Percentiles rank a stretch among this genome's conserved stretches.
These are phyloP conservation scores for Rhodosporidiobolus sp. DNA, from an alignment of 768 basidiomycete genomes.

Conservation along the genomic window DNA sequence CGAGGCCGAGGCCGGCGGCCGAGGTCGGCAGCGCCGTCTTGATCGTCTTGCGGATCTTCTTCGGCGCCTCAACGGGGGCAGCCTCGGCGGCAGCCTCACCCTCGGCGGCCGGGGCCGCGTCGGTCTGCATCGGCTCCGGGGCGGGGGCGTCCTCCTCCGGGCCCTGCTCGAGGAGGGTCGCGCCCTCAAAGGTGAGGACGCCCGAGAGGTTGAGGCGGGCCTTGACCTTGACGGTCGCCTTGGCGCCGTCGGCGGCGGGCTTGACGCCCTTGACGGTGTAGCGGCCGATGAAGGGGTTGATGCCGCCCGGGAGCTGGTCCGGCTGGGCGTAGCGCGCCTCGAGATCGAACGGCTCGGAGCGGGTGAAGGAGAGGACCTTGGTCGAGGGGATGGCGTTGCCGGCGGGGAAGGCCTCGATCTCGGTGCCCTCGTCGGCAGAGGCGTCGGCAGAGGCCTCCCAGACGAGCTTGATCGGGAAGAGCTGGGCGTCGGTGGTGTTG, in stretches of 20 bases:
- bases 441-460: constrained; percentile 75
- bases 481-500: constrained; percentile 75
- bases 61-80: constrained; percentile 50
- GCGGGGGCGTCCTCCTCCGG: constrained; percentile 65
- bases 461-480: constrained; percentile 83
- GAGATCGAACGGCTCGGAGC: constrained; percentile 80
- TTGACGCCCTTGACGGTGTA: constrained; percentile 76
- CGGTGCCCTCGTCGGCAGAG: constrained; percentile 78
- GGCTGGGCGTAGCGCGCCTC: constrained; percentile 80
- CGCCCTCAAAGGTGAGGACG: constrained; percentile 76
- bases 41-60: constrained; percentile 79
- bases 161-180: constrained; percentile 67
- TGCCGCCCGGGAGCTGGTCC: constrained; percentile 64
- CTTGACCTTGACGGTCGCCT: constrained; percentile 83
- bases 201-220: constrained; percentile 82
- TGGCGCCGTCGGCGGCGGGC: constrained; percentile 65
- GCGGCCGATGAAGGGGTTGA: constrained; percentile 80
- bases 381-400: constrained; percentile 86
- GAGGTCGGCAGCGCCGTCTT: constrained; percentile 81
- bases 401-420: constrained; percentile 82
- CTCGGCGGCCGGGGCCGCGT: constrained; percentile 49
- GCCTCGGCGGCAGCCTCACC: constrained; percentile 29
- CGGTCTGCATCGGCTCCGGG: constrained; percentile 65
- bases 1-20: constrained; percentile 62
- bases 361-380: constrained; percentile 92